Evolutionary conservation across 805 yeast species (phyloP).

Genomic region (Martiniozyma abietophila): DNA sequence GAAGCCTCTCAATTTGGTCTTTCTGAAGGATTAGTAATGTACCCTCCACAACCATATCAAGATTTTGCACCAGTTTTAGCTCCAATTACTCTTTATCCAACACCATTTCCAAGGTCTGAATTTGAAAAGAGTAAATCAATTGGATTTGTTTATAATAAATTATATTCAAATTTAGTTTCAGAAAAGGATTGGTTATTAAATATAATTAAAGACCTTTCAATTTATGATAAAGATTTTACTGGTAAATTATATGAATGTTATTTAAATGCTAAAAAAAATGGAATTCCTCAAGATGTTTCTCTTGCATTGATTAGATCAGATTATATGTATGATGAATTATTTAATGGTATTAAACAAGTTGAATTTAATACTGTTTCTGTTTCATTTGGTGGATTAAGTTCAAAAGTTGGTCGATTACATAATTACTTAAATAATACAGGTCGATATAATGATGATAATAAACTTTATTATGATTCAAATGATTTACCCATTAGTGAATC

Average conservation of each 20-base stretch:
- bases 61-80: slow-evolving; percentile 47
- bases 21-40: slow-evolving; percentile 75
- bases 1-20: slow-evolving; percentile 63
- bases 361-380: slow-evolving; percentile 96
- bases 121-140: slow-evolving; percentile 60
- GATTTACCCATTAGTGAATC: slow-evolving; percentile 62
- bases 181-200: slow-evolving; percentile 51
- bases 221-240: slow-evolving; percentile 68
- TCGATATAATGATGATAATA: slow-evolving; percentile 36
- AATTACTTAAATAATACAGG: slow-evolving; percentile 52
- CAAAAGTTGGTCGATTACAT: slow-evolving; percentile 74
- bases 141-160: slow-evolving; percentile 59
- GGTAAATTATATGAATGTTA: slow-evolving; percentile 65
- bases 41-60: slow-evolving; percentile 46
- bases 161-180: slow-evolving; percentile 64
- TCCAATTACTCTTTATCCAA: slow-evolving; percentile 86
- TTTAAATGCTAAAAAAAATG: slow-evolving; percentile 35
- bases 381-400: slow-evolving; percentile 85
- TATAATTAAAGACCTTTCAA: slow-evolving; percentile 45
- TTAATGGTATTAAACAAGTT: slow-evolving; percentile 73
- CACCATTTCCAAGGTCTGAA: slow-evolving; percentile 67
- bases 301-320: slow-evolving; percentile 88
- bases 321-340: slow-evolving; percentile 54
- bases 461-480: slow-evolving; percentile 35
- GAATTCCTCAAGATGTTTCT: slow-evolving; percentile 55